Evolutionary conservation across 176 grass and related monocot species (phyloP), one percentile per base, ranked within the genome.

Genomic region (Pontederia paniculata): DNA sequence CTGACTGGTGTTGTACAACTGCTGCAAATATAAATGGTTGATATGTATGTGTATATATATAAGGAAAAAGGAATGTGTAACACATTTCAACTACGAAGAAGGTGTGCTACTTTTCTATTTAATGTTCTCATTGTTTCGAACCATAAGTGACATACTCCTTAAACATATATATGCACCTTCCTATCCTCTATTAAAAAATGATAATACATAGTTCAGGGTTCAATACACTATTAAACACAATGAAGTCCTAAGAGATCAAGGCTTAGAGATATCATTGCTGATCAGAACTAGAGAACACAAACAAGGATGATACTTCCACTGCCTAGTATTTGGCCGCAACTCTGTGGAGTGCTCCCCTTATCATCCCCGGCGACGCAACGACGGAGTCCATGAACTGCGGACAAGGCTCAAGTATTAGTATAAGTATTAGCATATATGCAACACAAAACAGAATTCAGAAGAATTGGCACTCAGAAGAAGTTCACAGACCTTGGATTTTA

Each of bases 401-500:
- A 9, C 50, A 53, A 51, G 1, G 49, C 20, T 18, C 14, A 21
- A 53, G 17, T 18, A 19, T 10, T 18, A 53, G 17, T 18, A 53
- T 18, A 1, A 4, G 8, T n/a, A 13, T 51, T 51, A 18, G 50
- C 17, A 21, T 2, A 7, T 10, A 13, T 16, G 15, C 12, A 50
- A 19, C n/a, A 15, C 8, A 19, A 11, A 10, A 20, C 8, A 10
- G 13, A 17, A n/a, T 7, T 13, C 14, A n/a, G 17, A n/a, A 50
- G 48, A 17, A n/a, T 17, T 16, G 18, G 15, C n/a, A 15, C 9
- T n/a, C n/a, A 15, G 18, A 18, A 52, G 50, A 8, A 20, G 17
- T 53, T 9, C 50, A 53, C 50, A 53, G 20, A 53, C 50, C 50
- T 53, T 53, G 10, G 50, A n/a, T 53, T 53, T 53, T 53, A 53